phyloP scores from a whole-genome alignment of 345 rosid species.

The Populus euphratica region DNA sequence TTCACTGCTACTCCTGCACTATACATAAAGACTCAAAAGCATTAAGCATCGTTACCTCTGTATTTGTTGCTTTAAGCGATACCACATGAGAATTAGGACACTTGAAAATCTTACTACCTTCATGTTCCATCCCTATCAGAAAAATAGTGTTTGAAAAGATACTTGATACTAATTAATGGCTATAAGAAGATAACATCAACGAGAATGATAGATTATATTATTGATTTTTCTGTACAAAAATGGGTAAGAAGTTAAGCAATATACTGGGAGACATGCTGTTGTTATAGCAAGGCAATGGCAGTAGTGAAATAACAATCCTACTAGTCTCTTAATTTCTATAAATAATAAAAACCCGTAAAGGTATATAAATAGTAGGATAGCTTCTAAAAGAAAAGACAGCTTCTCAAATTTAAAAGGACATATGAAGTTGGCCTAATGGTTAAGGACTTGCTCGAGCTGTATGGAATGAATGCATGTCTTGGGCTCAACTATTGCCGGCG shows the following conservation, averaged over 20 bases:
- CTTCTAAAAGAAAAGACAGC: background rate
- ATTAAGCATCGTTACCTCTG: slow-evolving; percentile 18
- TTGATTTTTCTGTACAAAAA: background rate
- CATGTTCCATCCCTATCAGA: slow-evolving; percentile 29
- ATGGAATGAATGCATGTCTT: background rate
- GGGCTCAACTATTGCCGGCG: background rate
- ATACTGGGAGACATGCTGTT: background rate
- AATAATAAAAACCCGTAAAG: background rate
- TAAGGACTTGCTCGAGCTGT: background rate
- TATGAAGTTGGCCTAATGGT: background rate
- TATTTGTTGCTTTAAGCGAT: slow-evolving; percentile 18
- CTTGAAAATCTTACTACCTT: slow-evolving; percentile 24
- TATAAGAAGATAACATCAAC: background rate
- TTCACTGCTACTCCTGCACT: too few relatives aligned
- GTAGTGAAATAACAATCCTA: background rate
- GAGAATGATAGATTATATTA: background rate
- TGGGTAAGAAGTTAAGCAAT: background rate
- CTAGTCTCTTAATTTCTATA: background rate
- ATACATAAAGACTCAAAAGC: background rate
- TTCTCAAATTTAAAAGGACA: background rate
- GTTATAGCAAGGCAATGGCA: background rate
- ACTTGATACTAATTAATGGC: background rate
- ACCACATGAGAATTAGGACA: slow-evolving; percentile 14
- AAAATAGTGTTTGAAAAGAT: background rate
- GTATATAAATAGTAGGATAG: background rate